A percentile compares a stretch with the other conserved stretches of the same genome.
Conservation (phyloP, 2,329 filamentous ascomycete species). For the Podosphaera aphanis region DNA sequence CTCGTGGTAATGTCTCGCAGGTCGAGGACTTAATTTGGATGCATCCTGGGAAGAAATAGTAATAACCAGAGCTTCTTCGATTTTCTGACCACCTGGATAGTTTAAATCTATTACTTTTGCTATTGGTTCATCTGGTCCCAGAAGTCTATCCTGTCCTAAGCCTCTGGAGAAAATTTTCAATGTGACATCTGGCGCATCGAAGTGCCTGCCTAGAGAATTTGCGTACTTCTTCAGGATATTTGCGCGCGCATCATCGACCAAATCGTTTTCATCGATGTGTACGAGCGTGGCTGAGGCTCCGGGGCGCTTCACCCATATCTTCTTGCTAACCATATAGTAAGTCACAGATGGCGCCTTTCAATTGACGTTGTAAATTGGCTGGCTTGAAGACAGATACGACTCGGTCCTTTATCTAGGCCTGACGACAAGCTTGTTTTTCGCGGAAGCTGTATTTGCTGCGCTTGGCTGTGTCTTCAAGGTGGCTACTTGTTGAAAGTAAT, state of each 20-base stretch:
- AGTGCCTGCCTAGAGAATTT: slow-evolving; percentile 71
- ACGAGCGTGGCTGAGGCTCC: slow-evolving; percentile 71
- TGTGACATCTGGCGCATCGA: slow-evolving; percentile 74
- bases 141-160: slow-evolving; percentile 36
- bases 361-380: not conserved
- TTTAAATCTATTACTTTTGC: slow-evolving; percentile 54
- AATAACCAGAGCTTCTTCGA: slow-evolving; percentile 78
- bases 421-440: not conserved
- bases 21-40: slow-evolving; percentile 55
- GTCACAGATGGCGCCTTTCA: not conserved
- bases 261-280: slow-evolving; percentile 61
- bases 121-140: slow-evolving; percentile 76
- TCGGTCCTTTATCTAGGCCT: too few relatives aligned
- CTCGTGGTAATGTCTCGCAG: slow-evolving; percentile 31
- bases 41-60: slow-evolving; percentile 59
- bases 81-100: slow-evolving; percentile 66
- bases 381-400: not conserved
- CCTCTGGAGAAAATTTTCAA: slow-evolving; percentile 58
- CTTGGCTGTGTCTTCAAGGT: not conserved
- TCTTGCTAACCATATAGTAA: slow-evolving; percentile 37
- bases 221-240: slow-evolving; percentile 81
- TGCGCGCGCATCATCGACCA: slow-evolving; percentile 87
- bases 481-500: not conserved
- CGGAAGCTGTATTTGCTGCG: not conserved
- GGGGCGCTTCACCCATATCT: slow-evolving; percentile 86